These are phyloP conservation scores for Leucaena leucocephala DNA, from an alignment of 306 rosid genomes.

Conservation along the genomic window DNA sequence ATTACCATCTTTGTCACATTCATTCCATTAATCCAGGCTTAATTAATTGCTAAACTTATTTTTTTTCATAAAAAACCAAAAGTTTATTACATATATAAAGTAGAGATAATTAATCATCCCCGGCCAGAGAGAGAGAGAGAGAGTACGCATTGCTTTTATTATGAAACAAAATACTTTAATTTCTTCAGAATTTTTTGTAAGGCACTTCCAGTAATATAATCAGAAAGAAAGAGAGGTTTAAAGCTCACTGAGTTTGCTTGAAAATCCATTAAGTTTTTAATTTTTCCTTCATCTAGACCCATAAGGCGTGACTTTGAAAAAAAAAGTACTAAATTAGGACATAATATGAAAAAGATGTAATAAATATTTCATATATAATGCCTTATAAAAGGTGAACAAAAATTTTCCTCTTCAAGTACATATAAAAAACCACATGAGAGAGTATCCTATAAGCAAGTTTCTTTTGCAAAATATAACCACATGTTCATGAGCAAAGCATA, in stretches of 20 bases:
- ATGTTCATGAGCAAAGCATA: background rate
- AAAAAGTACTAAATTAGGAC: too few species aligned
- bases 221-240: background rate
- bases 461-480: background rate
- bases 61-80: background rate
- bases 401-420: too few species aligned
- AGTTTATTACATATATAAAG: background rate
- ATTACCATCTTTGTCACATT: background rate
- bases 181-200: too few species aligned
- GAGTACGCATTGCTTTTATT: too few species aligned
- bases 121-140: background rate
- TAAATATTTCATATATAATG: background rate
- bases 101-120: background rate
- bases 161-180: too few species aligned
- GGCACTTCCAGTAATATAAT: too few species aligned
- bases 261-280: too few species aligned
- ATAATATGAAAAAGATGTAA: background rate
- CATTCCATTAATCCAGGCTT: background rate
- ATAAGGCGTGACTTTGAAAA: too few species aligned
- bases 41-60: background rate
- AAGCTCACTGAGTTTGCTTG: background rate
- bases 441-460: too few species aligned
- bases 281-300: background rate
- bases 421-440: too few species aligned
- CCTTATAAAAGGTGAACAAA: too few species aligned